Conservation (phyloP, 2,329 filamentous ascomycete species). For the Epichloe gansuensis region DNA sequence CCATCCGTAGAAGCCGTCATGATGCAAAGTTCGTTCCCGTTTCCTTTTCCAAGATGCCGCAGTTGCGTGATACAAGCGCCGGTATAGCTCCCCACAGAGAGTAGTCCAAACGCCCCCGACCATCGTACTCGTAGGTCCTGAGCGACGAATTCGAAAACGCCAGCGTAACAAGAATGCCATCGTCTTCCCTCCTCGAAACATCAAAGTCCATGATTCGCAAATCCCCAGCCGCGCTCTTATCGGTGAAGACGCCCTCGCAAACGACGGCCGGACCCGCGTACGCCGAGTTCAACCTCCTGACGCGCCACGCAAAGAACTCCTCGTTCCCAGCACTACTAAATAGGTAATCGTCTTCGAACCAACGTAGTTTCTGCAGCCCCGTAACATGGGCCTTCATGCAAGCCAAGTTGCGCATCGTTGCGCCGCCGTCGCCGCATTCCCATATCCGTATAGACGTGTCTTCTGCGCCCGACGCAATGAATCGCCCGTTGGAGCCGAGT, state of each 20-base stretch:
- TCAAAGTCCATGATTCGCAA: conserved; percentile 76
- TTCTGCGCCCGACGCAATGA: conserved; percentile 58
- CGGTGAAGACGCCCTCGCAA: conserved; percentile 41
- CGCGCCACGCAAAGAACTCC: conserved; percentile 78
- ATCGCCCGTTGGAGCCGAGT: conserved; percentile 28
- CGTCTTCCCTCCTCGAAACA: conserved; percentile 22
- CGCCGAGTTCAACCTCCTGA: conserved; percentile 40
- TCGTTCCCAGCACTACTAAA: conserved; percentile 82
- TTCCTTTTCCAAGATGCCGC: conserved; percentile 24
- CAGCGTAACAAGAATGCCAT: conserved; percentile 42
- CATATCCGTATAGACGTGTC: conserved; percentile 66
- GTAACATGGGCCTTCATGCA: conserved; percentile 68
- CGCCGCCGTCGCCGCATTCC: conserved; percentile 24
- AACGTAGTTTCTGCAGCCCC: conserved; percentile 70
- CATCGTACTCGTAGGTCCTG: conserved; percentile 43
- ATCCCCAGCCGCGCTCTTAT: conserved; percentile 45
- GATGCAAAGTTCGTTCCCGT: conserved; percentile 23
- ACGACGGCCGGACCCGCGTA: conserved; percentile 41
- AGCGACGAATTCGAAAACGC: conserved; percentile 76
- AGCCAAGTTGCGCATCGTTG: conserved; percentile 38
- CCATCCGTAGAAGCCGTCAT: conserved; percentile 76
- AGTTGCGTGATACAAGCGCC: conserved; percentile 65
- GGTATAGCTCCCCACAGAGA: conserved; percentile 49
- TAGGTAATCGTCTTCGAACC: conserved; percentile 59
- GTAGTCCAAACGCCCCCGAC: conserved; percentile 30